Evolutionary conservation across 441 rosid genomes (phyloP), one percentile per base, ranked within the genome.

Genomic region (Manihot esculenta): DNA sequence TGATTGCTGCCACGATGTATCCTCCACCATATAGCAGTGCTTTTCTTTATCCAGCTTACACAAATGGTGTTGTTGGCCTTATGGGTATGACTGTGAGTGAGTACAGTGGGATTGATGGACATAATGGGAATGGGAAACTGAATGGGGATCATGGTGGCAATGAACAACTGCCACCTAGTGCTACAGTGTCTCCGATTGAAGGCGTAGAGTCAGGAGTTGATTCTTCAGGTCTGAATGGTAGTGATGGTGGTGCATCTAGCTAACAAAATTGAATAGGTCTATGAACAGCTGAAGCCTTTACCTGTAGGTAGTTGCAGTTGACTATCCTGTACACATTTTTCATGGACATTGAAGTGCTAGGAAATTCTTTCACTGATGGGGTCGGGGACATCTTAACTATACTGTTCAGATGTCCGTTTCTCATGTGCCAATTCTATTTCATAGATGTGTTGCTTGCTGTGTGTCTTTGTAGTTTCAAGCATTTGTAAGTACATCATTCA

Each of bases 361-460:
- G 67, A 69, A 78, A 78, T 82, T 82, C 80, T 78, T 82, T 75
- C 61, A 65, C 79, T 64, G 68, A 61, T 64, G 48, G 76, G 66
- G 66, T 69, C 51, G 6, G 45, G 65, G 67, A 45, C 72, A 65
- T 74, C 73, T 65, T 80, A 64, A 82, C 69, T 27, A 73, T 55
- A 42, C 24, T 49, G 72, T 74, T 78, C 65, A 67, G 50, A 62
- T 57, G 73, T 58, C 64, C 17, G 17, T 70, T 38, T 69, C 42
- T 56, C 62, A 55, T 53, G 60, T 61, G 64, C 64, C 68, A 65
- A 68, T 78, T 67, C 59, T 35, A 65, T 74, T 66, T 49, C 69
- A 55, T 73, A 73, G 72, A 50, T 68, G 49, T 70, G 74, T 33
- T 70, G 73, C 76, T 62, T 77, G 69, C 60, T 21, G 11, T 61